These are phyloP conservation scores for Celoporthe dispersa DNA, from an alignment of 2,329 filamentous ascomycete species.

Conservation along the genomic window DNA sequence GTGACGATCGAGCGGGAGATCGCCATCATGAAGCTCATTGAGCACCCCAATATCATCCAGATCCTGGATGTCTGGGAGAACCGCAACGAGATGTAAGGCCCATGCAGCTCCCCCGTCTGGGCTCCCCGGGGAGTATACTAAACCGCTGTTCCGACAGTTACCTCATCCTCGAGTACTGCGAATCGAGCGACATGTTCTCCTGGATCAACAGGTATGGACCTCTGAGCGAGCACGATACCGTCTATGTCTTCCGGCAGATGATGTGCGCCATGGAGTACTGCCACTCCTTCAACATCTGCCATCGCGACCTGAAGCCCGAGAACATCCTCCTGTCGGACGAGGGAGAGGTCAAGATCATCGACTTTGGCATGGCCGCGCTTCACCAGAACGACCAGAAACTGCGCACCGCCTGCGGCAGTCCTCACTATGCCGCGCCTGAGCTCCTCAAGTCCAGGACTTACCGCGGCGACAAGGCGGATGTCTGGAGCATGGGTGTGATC, in stretches of 20 bases:
- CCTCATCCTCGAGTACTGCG: conserved; percentile 89
- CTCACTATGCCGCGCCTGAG: conserved; percentile 95
- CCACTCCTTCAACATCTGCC: conserved; percentile 92
- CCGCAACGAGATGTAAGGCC: conserved; percentile 82
- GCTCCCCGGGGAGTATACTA: too few relatives aligned
- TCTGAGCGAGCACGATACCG: conserved; percentile 78
- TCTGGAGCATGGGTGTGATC: conserved; percentile 93
- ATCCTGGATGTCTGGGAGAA: conserved; percentile 99
- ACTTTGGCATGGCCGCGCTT: conserved; percentile 97
- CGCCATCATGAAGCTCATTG: conserved; percentile 93
- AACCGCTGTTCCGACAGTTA: conserved; percentile 63
- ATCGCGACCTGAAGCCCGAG: conserved; percentile 94
- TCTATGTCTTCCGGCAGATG: conserved; percentile 90
- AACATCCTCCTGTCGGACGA: conserved; percentile 85
- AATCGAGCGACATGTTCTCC: conserved; percentile 79
- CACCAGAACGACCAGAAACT: conserved; percentile 79
- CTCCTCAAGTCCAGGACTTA: conserved; percentile 79
- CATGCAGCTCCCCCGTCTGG: neutral
- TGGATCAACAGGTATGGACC: conserved; percentile 77
- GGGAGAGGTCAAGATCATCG: conserved; percentile 86
- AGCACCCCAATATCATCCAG: conserved; percentile 93
- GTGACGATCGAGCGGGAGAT: conserved; percentile 93
- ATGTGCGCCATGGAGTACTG: conserved; percentile 91
- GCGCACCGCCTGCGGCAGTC: conserved; percentile 90
- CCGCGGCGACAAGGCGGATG: conserved; percentile 82